Evolutionary conservation across 441 rosid species (phyloP).

Genomic region (Geranium incanum): DNA sequence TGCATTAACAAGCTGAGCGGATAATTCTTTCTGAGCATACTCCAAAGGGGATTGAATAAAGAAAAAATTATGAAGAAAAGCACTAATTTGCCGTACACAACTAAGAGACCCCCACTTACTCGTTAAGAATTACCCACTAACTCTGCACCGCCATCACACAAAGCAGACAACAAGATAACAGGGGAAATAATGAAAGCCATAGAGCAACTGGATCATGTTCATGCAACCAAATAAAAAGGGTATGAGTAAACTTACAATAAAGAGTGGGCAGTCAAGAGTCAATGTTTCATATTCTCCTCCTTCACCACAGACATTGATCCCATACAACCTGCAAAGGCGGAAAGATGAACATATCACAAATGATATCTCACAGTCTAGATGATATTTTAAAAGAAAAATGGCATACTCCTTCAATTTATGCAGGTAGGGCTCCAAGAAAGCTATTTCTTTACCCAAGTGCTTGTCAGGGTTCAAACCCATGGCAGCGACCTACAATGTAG

Average conservation of each 20-base stretch:
- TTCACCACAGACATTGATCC: slow-evolving; percentile 91
- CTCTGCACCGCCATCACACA: neutral
- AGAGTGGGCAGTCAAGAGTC: slow-evolving; percentile 94
- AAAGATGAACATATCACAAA: neutral
- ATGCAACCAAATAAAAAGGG: slow-evolving; percentile 13
- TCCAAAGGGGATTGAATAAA: neutral
- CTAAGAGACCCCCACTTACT: slow-evolving; percentile 2
- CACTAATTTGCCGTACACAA: neutral
- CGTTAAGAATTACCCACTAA: slow-evolving; percentile 1
- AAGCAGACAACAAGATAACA: neutral
- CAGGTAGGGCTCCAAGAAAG: slow-evolving; percentile 55
- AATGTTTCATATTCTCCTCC: slow-evolving; percentile 96
- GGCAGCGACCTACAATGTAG: slow-evolving; percentile 70
- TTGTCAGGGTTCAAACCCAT: slow-evolving; percentile 80
- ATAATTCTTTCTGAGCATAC: neutral
- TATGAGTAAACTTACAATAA: slow-evolving; percentile 43
- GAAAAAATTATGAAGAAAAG: neutral
- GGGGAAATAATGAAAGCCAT: neutral
- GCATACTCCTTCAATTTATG: slow-evolving; percentile 82
- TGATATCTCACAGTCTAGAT: neutral
- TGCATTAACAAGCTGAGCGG: neutral
- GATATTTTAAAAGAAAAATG: slow-evolving; percentile 5
- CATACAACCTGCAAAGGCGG: slow-evolving; percentile 53
- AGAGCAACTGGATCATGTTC: slow-evolving; percentile 16
- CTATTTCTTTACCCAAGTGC: slow-evolving; percentile 81